These are phyloP conservation scores for Cryptomeria japonica DNA, from an alignment of 75 land plant species.

Conservation along the genomic window DNA sequence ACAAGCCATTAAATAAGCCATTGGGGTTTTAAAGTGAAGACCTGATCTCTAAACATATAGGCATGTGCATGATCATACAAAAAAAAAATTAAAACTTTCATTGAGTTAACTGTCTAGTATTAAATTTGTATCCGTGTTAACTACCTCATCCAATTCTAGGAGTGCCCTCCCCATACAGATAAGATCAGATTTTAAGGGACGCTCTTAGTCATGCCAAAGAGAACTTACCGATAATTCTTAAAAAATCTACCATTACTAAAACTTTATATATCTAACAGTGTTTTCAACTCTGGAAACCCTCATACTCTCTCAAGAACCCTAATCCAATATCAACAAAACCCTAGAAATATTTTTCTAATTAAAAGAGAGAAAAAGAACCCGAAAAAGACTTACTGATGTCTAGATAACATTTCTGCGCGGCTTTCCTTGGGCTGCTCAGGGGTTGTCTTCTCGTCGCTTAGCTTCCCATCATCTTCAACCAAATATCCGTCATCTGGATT, in stretches of 20 bases:
- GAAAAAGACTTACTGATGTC: neutral
- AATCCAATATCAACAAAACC: neutral
- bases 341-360: neutral
- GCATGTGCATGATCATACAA: too few relatives aligned
- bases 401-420: neutral
- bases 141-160: too few relatives aligned
- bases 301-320: neutral
- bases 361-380: neutral
- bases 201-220: too few relatives aligned
- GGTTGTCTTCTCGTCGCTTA: neutral
- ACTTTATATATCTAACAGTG: neutral
- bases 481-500: neutral
- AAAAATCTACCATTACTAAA: neutral
- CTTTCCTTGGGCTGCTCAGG: neutral
- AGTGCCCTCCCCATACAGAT: too few relatives aligned
- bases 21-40: too few relatives aligned
- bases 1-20: too few relatives aligned
- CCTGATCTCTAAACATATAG: too few relatives aligned
- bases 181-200: too few relatives aligned
- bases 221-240: neutral
- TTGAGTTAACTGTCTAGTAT: too few relatives aligned
- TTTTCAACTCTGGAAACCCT: neutral
- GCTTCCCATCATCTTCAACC: neutral
- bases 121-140: too few relatives aligned
- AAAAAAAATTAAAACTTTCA: too few relatives aligned